phyloP scores from a whole-genome alignment of 345 rosid species.

The Salix viminalis region DNA sequence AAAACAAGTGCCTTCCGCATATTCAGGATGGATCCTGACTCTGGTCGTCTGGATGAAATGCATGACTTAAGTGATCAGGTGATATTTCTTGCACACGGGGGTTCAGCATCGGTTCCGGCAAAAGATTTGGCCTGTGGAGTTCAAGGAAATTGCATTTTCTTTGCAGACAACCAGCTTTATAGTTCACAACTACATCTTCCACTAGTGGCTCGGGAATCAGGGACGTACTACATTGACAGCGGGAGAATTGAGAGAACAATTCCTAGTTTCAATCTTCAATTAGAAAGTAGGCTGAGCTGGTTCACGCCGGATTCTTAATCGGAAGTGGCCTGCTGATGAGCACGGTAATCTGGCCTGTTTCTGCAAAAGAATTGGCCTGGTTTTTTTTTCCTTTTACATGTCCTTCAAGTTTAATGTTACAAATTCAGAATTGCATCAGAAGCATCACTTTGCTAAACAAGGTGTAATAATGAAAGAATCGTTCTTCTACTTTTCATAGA shows the following conservation, averaged over 20 bases:
- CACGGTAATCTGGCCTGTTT: no score
- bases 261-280: background rate
- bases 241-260: background rate
- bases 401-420: no score
- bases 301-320: no score
- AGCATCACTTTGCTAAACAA: no score
- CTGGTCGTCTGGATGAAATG: background rate
- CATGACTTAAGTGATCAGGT: background rate
- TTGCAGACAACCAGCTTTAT: background rate
- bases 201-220: background rate
- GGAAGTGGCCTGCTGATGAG: no score
- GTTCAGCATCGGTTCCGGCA: background rate
- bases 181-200: no score
- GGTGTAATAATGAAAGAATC: no score
- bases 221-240: background rate
- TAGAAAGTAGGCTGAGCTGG: background rate
- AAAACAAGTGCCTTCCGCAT: background rate
- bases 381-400: no score
- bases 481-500: no score
- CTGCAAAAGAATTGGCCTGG: no score
- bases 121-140: background rate
- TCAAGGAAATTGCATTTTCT: background rate
- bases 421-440: no score
- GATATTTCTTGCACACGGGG: background rate
- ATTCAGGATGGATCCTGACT: background rate